Percentiles rank a stretch among this genome's conserved stretches.
phyloP scores from a whole-genome alignment of 495 filamentous ascomycete species.

The Hypoxylon trugodes region DNA sequence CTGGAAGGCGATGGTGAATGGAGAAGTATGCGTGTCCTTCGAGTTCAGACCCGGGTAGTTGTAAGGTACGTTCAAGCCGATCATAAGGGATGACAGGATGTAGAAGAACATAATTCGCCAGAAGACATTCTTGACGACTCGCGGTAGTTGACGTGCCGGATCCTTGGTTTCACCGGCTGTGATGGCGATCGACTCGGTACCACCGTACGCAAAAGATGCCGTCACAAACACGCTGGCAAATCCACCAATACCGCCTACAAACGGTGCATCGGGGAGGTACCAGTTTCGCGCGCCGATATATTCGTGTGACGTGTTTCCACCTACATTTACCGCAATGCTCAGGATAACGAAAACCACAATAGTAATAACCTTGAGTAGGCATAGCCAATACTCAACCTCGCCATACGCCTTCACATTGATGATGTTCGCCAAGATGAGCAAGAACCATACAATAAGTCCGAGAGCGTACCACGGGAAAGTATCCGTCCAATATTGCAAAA shows the following conservation, averaged over 20 bases:
- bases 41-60: conserved; percentile 55
- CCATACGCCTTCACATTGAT: conserved; percentile 69
- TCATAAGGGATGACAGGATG: conserved; percentile 67
- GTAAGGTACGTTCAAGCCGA: conserved; percentile 67
- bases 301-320: conserved; percentile 64
- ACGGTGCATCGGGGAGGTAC: conserved; percentile 48
- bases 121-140: conserved; percentile 54
- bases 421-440: conserved; percentile 67
- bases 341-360: conserved; percentile 67
- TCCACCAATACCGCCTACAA: conserved; percentile 36
- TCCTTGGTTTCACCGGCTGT: conserved; percentile 67
- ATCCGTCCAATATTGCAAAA: conserved; percentile 74
- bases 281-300: conserved; percentile 70
- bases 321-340: conserved; percentile 66
- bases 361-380: conserved; percentile 70
- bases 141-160: conserved; percentile 58
- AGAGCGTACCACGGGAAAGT: conserved; percentile 62
- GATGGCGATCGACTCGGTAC: conserved; percentile 64
- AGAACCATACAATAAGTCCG: conserved; percentile 69
- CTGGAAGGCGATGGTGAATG: conserved; percentile 68
- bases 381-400: conserved; percentile 72
- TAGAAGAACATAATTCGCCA: conserved; percentile 67
- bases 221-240: conserved; percentile 42
- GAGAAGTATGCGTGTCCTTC: conserved; percentile 61
- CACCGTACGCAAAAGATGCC: conserved; percentile 45